Conservation (phyloP, 257 asterid genomes). For the Salvia miltiorrhiza region DNA sequence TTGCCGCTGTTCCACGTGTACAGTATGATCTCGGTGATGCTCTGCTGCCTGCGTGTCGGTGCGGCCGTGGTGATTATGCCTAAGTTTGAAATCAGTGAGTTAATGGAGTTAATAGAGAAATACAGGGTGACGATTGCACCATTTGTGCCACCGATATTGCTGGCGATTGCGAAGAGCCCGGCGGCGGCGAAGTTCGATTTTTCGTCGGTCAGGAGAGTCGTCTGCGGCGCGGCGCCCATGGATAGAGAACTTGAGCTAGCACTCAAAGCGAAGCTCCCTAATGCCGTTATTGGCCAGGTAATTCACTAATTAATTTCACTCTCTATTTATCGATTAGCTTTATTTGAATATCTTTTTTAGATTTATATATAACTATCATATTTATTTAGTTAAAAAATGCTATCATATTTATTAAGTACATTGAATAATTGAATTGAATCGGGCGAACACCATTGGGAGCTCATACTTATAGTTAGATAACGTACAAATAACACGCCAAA, state of each 20-base stretch:
- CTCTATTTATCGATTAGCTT: neutral
- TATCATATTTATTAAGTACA: too few species aligned
- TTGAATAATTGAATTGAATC: too few species aligned
- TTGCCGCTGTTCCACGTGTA: slow-evolving; percentile 54
- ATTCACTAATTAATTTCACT: neutral
- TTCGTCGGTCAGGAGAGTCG: slow-evolving; percentile 51
- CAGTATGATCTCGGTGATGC: slow-evolving; percentile 35
- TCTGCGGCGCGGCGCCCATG: slow-evolving; percentile 57
- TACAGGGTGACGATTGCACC: slow-evolving; percentile 49
- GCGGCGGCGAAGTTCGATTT: slow-evolving; percentile 35
- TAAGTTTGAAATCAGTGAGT: slow-evolving; percentile 36
- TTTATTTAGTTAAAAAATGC: too few species aligned
- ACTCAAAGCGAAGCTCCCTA: slow-evolving; percentile 37
- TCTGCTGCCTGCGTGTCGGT: slow-evolving; percentile 38
- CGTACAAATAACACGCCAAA: too few species aligned
- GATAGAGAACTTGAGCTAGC: slow-evolving; percentile 38
- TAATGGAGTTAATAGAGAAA: slow-evolving; percentile 33
- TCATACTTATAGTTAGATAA: too few species aligned
- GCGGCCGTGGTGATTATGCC: slow-evolving; percentile 42
- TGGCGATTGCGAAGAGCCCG: slow-evolving; percentile 42
- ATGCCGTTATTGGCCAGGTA: slow-evolving; percentile 63
- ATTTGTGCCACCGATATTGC: slow-evolving; percentile 55
- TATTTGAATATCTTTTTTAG: neutral
- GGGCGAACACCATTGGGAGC: too few species aligned
- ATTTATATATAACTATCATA: too few species aligned